Evolutionary conservation across 1,284 basidiomycete genomes (phyloP).

Genomic region (Caloboletus firmus): DNA sequence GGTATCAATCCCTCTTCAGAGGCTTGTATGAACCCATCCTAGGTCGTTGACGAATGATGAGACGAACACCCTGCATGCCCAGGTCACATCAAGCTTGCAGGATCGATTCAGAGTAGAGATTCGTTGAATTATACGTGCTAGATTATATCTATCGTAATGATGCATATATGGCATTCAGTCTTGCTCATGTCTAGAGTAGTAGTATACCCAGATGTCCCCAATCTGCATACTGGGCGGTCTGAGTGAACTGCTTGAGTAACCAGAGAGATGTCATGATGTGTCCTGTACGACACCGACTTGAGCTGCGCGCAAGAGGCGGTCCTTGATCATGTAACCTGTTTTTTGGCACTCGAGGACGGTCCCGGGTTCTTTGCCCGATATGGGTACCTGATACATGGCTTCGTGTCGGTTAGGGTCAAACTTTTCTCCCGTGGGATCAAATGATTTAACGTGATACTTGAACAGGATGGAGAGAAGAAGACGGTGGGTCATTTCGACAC

Average conservation of each 20-base stretch:
- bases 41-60: constrained; percentile 91
- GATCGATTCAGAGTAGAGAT: constrained; percentile 76
- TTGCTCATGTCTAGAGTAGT: constrained; percentile 20
- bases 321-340: constrained; percentile 90
- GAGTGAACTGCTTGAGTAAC: not conserved
- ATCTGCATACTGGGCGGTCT: not conserved
- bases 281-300: constrained; percentile 95
- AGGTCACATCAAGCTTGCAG: constrained; percentile 53
- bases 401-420: constrained; percentile 97
- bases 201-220: constrained; percentile 16
- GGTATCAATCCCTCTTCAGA: not conserved
- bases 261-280: constrained; percentile 41
- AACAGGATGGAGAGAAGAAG: constrained; percentile 87
- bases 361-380: constrained; percentile 84
- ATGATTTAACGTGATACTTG: constrained; percentile 88
- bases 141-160: constrained; percentile 36
- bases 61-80: constrained; percentile 74
- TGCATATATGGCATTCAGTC: constrained; percentile 20
- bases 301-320: constrained; percentile 88
- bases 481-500: constrained; percentile 92
- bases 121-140: constrained; percentile 49
- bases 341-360: constrained; percentile 92
- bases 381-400: constrained; percentile 93
- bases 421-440: constrained; percentile 87
- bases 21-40: constrained; percentile 3